Evolutionary conservation across 2,329 filamentous ascomycete species (phyloP).

Genomic region (Amauroascus verrucosus): DNA sequence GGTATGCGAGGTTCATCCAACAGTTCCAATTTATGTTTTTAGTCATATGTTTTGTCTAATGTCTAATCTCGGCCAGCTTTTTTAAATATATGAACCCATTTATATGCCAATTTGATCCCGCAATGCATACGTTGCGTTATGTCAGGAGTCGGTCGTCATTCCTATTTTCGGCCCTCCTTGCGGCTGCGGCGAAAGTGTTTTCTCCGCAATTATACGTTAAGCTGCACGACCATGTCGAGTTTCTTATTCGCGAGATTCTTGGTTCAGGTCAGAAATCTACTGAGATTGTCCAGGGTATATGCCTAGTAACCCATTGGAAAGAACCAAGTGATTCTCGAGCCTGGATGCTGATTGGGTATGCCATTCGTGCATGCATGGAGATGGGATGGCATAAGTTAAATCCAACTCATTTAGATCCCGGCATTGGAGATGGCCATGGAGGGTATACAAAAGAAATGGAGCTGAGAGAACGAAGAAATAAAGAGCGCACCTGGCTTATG

Average conservation of each 20-base stretch:
- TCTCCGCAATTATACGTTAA: constrained; percentile 26
- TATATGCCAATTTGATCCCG: constrained; percentile 34
- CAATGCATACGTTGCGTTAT: constrained; percentile 31
- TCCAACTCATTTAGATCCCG: constrained; percentile 14
- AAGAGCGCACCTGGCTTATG: constrained; percentile 32
- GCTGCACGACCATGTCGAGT: constrained; percentile 25
- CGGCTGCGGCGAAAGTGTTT: constrained; percentile 31
- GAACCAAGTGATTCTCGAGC: constrained; percentile 34
- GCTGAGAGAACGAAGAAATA: constrained; percentile 26
- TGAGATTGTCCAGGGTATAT: constrained; percentile 33
- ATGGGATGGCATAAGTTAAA: constrained; percentile 21
- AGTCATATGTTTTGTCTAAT: background rate
- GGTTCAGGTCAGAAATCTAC: constrained; percentile 29
- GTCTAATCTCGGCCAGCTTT: constrained; percentile 22
- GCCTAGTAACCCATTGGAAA: constrained; percentile 34
- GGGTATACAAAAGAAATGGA: constrained; percentile 13
- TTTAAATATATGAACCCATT: constrained; percentile 34
- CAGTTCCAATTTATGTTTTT: background rate
- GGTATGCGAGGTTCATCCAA: constrained; percentile 14
- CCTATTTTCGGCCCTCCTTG: constrained; percentile 28
- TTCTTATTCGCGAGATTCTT: constrained; percentile 23
- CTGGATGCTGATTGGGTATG: constrained; percentile 34
- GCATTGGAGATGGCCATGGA: background rate
- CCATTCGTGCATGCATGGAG: constrained; percentile 35
- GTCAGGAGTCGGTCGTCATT: constrained; percentile 30